Evolutionary conservation across 2,329 filamentous ascomycete genomes (phyloP), one percentile per base, ranked within the genome.

Genomic region (Mycosphaerella sp.): DNA sequence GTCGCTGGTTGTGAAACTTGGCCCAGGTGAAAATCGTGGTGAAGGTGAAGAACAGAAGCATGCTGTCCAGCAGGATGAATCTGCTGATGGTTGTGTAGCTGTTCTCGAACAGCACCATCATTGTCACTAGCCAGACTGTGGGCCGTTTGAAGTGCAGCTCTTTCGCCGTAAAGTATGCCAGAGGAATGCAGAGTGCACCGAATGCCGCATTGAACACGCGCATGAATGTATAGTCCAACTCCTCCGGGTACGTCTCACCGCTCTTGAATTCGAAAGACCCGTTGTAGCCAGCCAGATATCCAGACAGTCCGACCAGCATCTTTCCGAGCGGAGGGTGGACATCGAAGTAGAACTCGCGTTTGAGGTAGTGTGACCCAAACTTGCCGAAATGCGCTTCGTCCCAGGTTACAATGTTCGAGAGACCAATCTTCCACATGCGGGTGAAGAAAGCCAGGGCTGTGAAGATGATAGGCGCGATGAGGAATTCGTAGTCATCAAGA

Each of bases 211-310:
- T 98, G 80, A 98, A 98, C 55, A 91, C 80, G 63, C 93, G 88
- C 94, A 98, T 98, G 68, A 95, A 95, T 63, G 90, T 94, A 71
- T 95, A 98, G 76, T 98, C 86, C 67, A 98, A 79, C 65, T 97
- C 89, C 61, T 84, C 82, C 9, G 93, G 93, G 69, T 98, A 98
- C 49, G 81, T 89, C 67, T 97, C 93, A 68, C 93, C 93, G 48
- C 91, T 97, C 73, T 98, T 98, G 80, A 98, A 98, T 68, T 98
- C 93, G 73, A 98, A 98, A 3, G 91, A 94, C 52, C 93, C 93
- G 75, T 98, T 98, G 78, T 98, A 98, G 60, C 91, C 91, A 60
- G 91, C 94, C 55, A 98, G 79, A 67, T 94, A 95, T 68, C 93
- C 93, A 6, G 93, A 97, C 45, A 98, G 79, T 57, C 93, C 93